Evolutionary conservation across 257 asterid genomes (phyloP), one percentile per base, ranked within the genome.

Genomic region (Plectranthus barbatus): DNA sequence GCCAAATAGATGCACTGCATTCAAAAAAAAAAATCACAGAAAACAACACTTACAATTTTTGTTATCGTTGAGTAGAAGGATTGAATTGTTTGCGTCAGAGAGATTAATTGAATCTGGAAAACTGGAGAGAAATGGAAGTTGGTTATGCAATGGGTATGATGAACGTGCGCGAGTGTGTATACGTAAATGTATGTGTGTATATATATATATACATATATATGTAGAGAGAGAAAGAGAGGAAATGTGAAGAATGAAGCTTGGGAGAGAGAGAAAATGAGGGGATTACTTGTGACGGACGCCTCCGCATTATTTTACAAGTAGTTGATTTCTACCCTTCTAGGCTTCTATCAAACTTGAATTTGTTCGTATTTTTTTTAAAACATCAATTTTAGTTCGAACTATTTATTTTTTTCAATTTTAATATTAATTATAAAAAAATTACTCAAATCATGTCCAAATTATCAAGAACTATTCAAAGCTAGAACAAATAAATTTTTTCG

Each of bases 261-360:
- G 80, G 80, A 73, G 83, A 76, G 74, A 75, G 75, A 68, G 67
- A 67, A 71, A 53, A 63, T 21, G 60, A 26, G 50, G 75, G 68
- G 77, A 51, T 83, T 81, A 74, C 96, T 86, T 86, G 82, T 71
- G 76, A 74, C 24, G 74, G 79, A 85, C 95, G 90, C 81, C 83
- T 79, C 72, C 80, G 69, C 45, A 18, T 61, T 73, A 58, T 85
- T 76, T 70, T 76, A 76, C 76, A 77, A 56, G 76, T 66, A 77
- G 60, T 57, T n/a, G n/a, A n/a, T n/a, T n/a, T n/a, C n/a, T n/a
- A n/a, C n/a, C n/a, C n/a, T n/a, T 66, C 34, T 12, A 24, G 33
- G 31, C 31, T 26, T 26, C 5, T n/a, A 9, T 41, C 31, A 26
- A 26, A 26, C 23, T 66, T 68, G 24, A 58, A n/a, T 63, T 24